A percentile compares a stretch with the other conserved stretches of the same genome.
Conservation (phyloP, 495 filamentous ascomycete genomes). For the Lasiosphaeris hirsuta region DNA sequence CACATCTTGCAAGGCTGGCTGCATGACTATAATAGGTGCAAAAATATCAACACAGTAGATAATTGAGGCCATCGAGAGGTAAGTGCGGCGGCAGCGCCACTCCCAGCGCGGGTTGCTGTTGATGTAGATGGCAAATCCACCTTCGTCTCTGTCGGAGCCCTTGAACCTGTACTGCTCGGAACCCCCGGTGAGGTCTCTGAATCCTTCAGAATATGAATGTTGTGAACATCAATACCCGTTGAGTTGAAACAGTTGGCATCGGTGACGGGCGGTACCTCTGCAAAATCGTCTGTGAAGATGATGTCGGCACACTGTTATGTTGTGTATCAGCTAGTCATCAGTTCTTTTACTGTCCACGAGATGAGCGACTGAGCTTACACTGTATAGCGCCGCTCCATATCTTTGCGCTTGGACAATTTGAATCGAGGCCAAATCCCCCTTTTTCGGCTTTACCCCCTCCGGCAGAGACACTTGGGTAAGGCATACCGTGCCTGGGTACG, state of each 20-base stretch:
- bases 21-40: neutral
- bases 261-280: slow-evolving; percentile 59
- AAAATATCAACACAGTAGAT: slow-evolving; percentile 1
- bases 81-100: neutral
- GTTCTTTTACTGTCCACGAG: neutral
- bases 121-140: neutral
- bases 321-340: slow-evolving; percentile 15
- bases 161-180: neutral
- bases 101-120: neutral
- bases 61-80: neutral
- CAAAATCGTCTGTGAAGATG: slow-evolving; percentile 65
- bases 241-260: slow-evolving; percentile 71
- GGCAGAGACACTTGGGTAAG: slow-evolving; percentile 83
- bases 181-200: neutral
- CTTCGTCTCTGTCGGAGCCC: neutral
- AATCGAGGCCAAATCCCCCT: slow-evolving; percentile 83
- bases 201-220: neutral
- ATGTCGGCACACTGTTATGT: slow-evolving; percentile 73
- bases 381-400: slow-evolving; percentile 81
- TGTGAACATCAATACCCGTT: slow-evolving; percentile 37
- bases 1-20: no score
- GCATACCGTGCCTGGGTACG: slow-evolving; percentile 80
- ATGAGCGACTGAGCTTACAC: slow-evolving; percentile 49
- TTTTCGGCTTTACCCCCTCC: slow-evolving; percentile 59
- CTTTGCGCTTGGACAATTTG: slow-evolving; percentile 80